Evolutionary conservation across 2,329 filamentous ascomycete species (phyloP), one percentile per base, ranked within the genome.

Genomic region (Sodiomyces alkalinus): DNA sequence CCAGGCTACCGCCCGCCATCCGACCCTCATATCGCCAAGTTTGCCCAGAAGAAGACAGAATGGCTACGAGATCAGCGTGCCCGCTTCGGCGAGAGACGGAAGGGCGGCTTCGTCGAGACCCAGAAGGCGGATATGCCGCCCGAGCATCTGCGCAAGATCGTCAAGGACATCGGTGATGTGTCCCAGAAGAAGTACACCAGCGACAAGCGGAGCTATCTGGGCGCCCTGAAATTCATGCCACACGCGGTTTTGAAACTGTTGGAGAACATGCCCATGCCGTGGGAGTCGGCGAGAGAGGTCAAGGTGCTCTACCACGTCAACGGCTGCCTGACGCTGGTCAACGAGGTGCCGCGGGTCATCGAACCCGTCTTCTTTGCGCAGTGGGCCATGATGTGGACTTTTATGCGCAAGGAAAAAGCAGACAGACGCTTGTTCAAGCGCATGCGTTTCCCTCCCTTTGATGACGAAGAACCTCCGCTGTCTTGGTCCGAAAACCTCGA

Each of bases 231-330:
- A 58, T 98, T 94, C 59, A 98, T 98, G 90, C 90, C 90, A 2
- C 90, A 98, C 50, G 90, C 90, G 5, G 90, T 98, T 8, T 59
- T 98, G 58, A 98, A 98, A 62, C 67, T 98, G 15, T 56, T 98
- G 32, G 90, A 98, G 60, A 98, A 98, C 46, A 98, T 98, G 90
- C 90, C 90, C 4, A 98, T 98, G 90, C 90, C 90, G 0, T 98
- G 90, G 90, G 90, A 98, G 58, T 90, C 85, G 32, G 75, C 83
- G 16, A 74, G 86, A 37, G 90, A 98, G 47, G 92, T 98, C 36
- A 96, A 96, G 58, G 90, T 98, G 17, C 64, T 98, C 9, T 98
- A 98, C 52, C 90, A 98, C 48, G 86, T 96, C 44, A 98, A 98
- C 46, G 90, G 90, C 17, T 98, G 92, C 47, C 56, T 98, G 55